Evolutionary conservation across 2,329 filamentous ascomycete genomes (phyloP).

Genomic region (Monascus ruber): DNA sequence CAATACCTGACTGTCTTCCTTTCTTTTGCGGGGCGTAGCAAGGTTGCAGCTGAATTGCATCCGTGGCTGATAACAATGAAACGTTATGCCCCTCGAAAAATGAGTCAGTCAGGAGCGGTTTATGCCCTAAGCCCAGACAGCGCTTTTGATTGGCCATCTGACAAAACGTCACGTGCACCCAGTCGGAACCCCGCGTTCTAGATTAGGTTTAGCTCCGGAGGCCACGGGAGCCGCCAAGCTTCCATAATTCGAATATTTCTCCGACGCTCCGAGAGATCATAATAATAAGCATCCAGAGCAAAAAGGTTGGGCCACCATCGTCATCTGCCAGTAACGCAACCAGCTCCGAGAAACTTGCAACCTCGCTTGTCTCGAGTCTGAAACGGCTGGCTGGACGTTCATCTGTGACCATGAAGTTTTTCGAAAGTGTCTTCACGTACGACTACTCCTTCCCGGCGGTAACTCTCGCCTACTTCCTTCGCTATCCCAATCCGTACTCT

Average conservation of each 20-base stretch:
- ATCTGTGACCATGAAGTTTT: slow-evolving; percentile 39
- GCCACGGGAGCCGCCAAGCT: slow-evolving; percentile 10
- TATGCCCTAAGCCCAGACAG: no score
- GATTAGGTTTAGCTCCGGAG: slow-evolving; percentile 7
- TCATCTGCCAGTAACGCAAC: slow-evolving; percentile 1
- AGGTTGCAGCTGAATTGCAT: no score
- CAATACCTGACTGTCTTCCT: no score
- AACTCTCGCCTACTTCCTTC: slow-evolving; percentile 56
- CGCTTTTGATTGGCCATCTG: background rate
- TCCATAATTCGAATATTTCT: slow-evolving; percentile 1
- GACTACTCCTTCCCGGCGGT: slow-evolving; percentile 56
- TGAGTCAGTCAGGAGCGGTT: no score
- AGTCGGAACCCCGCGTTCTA: slow-evolving; percentile 10
- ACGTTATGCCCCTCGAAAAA: no score
- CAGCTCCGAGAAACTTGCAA: background rate
- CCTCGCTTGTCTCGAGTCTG: background rate
- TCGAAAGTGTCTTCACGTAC: slow-evolving; percentile 47
- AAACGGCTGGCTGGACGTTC: background rate
- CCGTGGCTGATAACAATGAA: no score
- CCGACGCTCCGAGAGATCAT: no score
- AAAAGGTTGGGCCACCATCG: slow-evolving; percentile 1
- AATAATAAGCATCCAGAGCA: no score
- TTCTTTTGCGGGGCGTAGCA: no score
- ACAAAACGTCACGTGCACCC: slow-evolving; percentile 4
- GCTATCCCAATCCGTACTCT: slow-evolving; percentile 57